Percentiles rank a stretch among this genome's conserved stretches.
Evolutionary conservation across 441 rosid genomes (phyloP).

Genomic region (Brassica hybrid): DNA sequence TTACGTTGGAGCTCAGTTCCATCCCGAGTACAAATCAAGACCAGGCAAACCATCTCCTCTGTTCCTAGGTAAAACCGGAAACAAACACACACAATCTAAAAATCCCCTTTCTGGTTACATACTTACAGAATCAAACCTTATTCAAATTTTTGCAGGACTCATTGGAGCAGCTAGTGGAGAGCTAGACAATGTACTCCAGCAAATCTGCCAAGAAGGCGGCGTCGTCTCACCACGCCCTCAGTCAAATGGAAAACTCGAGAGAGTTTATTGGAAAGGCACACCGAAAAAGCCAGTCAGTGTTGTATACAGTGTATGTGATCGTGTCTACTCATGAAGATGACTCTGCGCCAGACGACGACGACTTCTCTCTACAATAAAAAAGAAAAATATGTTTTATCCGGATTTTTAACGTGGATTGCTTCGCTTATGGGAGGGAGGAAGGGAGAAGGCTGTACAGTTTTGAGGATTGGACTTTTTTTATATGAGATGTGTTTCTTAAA

Average conservation of each 20-base stretch:
- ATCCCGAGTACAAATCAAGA: slow-evolving; percentile 95
- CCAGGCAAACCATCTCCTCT: slow-evolving; percentile 90
- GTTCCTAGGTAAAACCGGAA: slow-evolving; percentile 63
- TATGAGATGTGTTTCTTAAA: slow-evolving; percentile 24
- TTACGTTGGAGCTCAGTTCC: slow-evolving; percentile 89
- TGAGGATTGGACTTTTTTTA: slow-evolving; percentile 32
- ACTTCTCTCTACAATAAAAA: slow-evolving; percentile 20
- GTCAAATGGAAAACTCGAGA: slow-evolving; percentile 45
- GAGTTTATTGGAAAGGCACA: slow-evolving; percentile 54
- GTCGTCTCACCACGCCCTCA: slow-evolving; percentile 36
- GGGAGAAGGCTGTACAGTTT: slow-evolving; percentile 43
- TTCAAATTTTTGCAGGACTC: slow-evolving; percentile 58
- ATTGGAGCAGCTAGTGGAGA: slow-evolving; percentile 89
- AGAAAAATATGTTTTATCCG: slow-evolving; percentile 33
- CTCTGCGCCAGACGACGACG: slow-evolving; percentile 28
- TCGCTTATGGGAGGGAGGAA: slow-evolving; percentile 22
- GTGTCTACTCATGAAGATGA: slow-evolving; percentile 55
- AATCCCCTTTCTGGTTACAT: background rate
- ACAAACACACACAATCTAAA: background rate
- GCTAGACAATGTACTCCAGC: slow-evolving; percentile 53
- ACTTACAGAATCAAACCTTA: background rate
- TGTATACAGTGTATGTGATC: slow-evolving; percentile 56
- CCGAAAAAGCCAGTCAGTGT: slow-evolving; percentile 59
- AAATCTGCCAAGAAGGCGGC: slow-evolving; percentile 48
- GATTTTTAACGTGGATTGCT: slow-evolving; percentile 39